phyloP scores from a whole-genome alignment of 2,329 filamentous ascomycete genomes.

The Clarireedia monteithiana region DNA sequence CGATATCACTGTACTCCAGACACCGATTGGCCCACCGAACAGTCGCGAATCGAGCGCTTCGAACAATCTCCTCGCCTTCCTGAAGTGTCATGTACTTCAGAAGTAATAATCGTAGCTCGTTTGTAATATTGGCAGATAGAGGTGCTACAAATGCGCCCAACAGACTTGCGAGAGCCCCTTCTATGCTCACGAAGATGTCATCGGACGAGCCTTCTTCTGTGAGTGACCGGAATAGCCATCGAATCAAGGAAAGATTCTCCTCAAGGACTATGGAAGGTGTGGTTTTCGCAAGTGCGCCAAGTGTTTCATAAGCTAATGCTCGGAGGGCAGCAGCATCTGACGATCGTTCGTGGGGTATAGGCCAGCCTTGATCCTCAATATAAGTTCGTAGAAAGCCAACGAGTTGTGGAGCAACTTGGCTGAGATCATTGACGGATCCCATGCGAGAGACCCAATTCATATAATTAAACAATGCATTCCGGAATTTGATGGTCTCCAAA shows the following conservation, averaged over 20 bases:
- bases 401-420: constrained; percentile 57
- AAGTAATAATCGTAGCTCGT: constrained; percentile 42
- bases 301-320: constrained; percentile 80
- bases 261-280: constrained; percentile 49
- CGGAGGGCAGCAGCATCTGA: constrained; percentile 60
- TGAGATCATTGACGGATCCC: constrained; percentile 53
- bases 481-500: constrained; percentile 66
- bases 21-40: constrained; percentile 88
- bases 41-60: constrained; percentile 72
- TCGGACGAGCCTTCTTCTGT: constrained; percentile 69
- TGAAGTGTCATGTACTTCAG: constrained; percentile 57
- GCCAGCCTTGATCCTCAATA: constrained; percentile 79
- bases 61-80: constrained; percentile 44
- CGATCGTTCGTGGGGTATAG: constrained; percentile 50
- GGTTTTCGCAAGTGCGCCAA: constrained; percentile 69
- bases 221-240: constrained; percentile 79
- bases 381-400: constrained; percentile 64
- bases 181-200: constrained; percentile 75
- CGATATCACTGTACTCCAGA: constrained; percentile 68
- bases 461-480: constrained; percentile 76
- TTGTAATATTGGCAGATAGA: constrained; percentile 30
- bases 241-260: constrained; percentile 45
- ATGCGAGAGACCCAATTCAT: constrained; percentile 80
- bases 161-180: constrained; percentile 77
- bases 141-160: constrained; percentile 44